phyloP scores from a whole-genome alignment of 805 yeast genomes.

The Candida pseudofarinosa region DNA sequence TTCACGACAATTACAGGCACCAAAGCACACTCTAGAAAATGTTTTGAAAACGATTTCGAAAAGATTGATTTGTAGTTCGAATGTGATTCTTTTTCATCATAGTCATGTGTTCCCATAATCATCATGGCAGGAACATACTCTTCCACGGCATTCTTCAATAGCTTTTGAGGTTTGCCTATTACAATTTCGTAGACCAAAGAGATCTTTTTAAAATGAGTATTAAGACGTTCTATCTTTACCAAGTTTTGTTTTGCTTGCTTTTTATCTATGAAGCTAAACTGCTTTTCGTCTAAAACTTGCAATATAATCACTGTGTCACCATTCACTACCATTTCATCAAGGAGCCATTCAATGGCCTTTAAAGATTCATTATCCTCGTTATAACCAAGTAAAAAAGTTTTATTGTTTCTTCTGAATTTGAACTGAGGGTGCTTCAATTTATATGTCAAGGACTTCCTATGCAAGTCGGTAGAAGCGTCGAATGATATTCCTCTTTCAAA shows the following conservation, averaged over 20 bases:
- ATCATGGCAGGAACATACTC: constrained; percentile 44
- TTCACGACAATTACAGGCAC: constrained; percentile 44
- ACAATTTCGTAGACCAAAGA: constrained; percentile 38
- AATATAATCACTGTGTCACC: constrained; percentile 42
- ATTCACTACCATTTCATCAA: constrained; percentile 39
- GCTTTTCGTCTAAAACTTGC: constrained; percentile 39
- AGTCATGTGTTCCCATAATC: constrained; percentile 40
- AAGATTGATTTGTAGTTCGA: constrained; percentile 19
- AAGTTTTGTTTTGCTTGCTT: constrained; percentile 24
- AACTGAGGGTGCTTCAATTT: constrained; percentile 41
- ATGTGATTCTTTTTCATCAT: constrained; percentile 14
- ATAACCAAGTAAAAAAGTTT: constrained; percentile 38
- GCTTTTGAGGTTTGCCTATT: constrained; percentile 38
- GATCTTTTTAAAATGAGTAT: constrained; percentile 32
- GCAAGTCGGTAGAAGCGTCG: constrained; percentile 31
- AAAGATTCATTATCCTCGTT: constrained; percentile 34
- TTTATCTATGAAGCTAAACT: constrained; percentile 23
- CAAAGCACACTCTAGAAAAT: constrained; percentile 39
- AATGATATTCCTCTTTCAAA: constrained; percentile 40
- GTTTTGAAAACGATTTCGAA: constrained; percentile 35
- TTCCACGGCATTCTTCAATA: constrained; percentile 34
- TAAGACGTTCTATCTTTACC: constrained; percentile 29
- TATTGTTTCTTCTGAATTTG: constrained; percentile 41
- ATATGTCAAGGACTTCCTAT: constrained; percentile 33
- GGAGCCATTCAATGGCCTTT: constrained; percentile 41